phyloP scores from a whole-genome alignment of 139 green algal genomes.

The Tetradesmus obliquus region DNA sequence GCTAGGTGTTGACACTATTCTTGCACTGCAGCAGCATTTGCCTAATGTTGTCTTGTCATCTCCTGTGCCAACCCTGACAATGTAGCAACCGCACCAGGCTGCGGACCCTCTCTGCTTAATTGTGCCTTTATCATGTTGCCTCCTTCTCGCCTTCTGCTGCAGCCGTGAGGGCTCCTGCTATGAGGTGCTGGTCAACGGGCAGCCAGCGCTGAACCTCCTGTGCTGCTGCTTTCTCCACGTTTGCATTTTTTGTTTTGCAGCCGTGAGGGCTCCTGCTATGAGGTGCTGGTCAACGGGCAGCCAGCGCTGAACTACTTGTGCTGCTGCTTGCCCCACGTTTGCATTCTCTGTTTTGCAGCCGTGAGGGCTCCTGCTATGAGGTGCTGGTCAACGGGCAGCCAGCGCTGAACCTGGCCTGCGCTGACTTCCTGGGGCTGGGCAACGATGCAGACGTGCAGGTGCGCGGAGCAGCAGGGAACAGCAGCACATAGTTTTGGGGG shows the following conservation, averaged over 20 bases:
- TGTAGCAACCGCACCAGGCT: too few species aligned
- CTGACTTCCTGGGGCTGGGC: conserved; percentile 92
- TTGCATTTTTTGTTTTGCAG: conserved; percentile 24
- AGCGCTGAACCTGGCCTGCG: conserved; percentile 83
- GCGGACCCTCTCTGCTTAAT: too few species aligned
- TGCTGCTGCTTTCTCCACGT: background rate
- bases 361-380: conserved; percentile 51
- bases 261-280: conserved; percentile 50
- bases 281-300: conserved; percentile 59
- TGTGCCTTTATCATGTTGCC: background rate
- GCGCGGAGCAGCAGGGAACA: background rate
- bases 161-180: conserved; percentile 54
- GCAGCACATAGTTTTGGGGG: background rate
- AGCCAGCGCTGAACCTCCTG: conserved; percentile 73
- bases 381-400: conserved; percentile 60
- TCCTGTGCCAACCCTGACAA: too few species aligned
- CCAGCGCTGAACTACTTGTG: conserved; percentile 72
- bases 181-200: conserved; percentile 58
- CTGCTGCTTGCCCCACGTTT: background rate
- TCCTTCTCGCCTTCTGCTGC: background rate
- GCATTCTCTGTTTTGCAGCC: conserved; percentile 23
- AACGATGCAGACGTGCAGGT: conserved; percentile 63
- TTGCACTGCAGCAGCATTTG: too few species aligned
- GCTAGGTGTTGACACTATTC: too few species aligned
- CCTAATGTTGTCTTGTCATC: too few species aligned